These are phyloP conservation scores for Suillus lakei DNA, from an alignment of 768 basidiomycete genomes.

Conservation along the genomic window DNA sequence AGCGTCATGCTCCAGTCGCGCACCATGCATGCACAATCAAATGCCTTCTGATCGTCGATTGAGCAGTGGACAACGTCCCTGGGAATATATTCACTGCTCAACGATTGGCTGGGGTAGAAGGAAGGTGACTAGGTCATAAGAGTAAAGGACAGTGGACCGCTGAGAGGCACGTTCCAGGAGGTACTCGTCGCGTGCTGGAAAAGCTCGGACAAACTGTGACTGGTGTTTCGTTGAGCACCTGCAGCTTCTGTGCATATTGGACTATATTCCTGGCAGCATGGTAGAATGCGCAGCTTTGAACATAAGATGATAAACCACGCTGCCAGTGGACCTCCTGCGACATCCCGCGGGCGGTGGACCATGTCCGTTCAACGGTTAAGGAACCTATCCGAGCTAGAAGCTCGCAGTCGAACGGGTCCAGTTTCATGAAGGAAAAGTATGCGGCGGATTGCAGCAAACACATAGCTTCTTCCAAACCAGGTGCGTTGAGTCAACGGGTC, in stretches of 20 bases:
- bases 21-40: slow-evolving; percentile 12
- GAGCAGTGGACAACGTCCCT: slow-evolving; percentile 13
- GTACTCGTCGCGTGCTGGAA: slow-evolving; percentile 16
- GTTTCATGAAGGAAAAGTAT: slow-evolving; percentile 42
- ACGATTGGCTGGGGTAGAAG: not conserved
- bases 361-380: slow-evolving; percentile 38
- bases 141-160: slow-evolving; percentile 20
- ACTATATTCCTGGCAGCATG: slow-evolving; percentile 15
- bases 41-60: slow-evolving; percentile 15
- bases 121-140: slow-evolving; percentile 1
- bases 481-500: slow-evolving; percentile 48
- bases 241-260: slow-evolving; percentile 11
- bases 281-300: slow-evolving; percentile 36
- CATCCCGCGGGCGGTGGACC: slow-evolving; percentile 37
- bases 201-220: slow-evolving; percentile 13
- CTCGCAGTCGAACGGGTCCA: slow-evolving; percentile 27
- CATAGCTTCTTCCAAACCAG: slow-evolving; percentile 47
- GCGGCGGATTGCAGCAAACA: slow-evolving; percentile 38
- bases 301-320: slow-evolving; percentile 18
- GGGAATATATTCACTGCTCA: slow-evolving; percentile 5
- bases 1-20: not conserved
- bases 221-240: slow-evolving; percentile 9
- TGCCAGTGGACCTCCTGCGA: slow-evolving; percentile 43
- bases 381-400: slow-evolving; percentile 36
- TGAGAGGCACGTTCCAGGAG: slow-evolving; percentile 22